Evolutionary conservation across 2,329 filamentous ascomycete genomes (phyloP).

Genomic region (Calonectria hongkongensis): DNA sequence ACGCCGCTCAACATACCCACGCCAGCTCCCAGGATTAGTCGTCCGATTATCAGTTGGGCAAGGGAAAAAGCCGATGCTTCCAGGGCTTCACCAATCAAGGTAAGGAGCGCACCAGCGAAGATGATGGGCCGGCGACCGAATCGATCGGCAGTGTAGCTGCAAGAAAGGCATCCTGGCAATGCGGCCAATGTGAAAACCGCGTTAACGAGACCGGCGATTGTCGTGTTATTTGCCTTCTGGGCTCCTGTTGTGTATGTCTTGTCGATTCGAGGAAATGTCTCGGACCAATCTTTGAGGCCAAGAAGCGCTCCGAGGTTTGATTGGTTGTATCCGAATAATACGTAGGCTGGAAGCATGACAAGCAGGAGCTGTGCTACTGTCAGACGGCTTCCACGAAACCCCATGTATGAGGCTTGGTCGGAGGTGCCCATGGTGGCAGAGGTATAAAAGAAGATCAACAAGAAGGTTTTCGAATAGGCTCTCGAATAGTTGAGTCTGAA

Average conservation of each 20-base stretch:
- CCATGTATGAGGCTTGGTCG: neutral
- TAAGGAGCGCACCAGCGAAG: neutral
- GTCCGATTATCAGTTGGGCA: neutral
- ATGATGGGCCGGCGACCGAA: constrained; percentile 13
- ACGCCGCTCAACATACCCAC: constrained; percentile 13
- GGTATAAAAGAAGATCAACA: neutral
- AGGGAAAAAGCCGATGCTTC: constrained; percentile 4
- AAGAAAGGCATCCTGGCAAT: constrained; percentile 8
- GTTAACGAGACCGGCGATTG: neutral
- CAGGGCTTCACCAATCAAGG: constrained; percentile 7
- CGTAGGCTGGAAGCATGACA: constrained; percentile 16
- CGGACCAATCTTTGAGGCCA: constrained; percentile 11
- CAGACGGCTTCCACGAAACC: constrained; percentile 5
- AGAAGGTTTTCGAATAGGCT: neutral
- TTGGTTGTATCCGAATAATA: constrained; percentile 22
- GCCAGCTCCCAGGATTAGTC: neutral
- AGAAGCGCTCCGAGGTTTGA: constrained; percentile 19
- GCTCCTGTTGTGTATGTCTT: constrained; percentile 22
- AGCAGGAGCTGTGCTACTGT: constrained; percentile 15
- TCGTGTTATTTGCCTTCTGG: constrained; percentile 1
- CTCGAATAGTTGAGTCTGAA: no score
- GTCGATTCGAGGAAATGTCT: constrained; percentile 19
- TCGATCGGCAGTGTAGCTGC: constrained; percentile 9
- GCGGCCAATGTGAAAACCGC: constrained; percentile 9
- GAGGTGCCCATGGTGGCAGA: neutral